Percentiles rank a stretch among this genome's conserved stretches.
Conservation (phyloP, 805 yeast species). For the Peterozyma toletana region DNA sequence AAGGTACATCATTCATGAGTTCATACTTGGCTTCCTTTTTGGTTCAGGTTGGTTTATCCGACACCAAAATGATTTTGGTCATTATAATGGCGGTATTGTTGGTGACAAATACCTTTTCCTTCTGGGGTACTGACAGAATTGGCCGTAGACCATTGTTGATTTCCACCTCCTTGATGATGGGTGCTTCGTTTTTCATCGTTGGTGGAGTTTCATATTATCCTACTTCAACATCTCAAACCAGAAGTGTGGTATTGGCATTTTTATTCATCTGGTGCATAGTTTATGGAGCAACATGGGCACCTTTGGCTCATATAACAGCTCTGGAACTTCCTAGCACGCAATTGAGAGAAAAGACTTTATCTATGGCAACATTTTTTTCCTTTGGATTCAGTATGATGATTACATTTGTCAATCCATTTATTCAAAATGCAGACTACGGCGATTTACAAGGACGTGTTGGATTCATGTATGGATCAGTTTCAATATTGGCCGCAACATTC, state of each 20-base stretch:
- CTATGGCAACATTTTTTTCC: constrained; percentile 28
- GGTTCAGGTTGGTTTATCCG: constrained; percentile 39
- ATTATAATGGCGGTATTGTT: not conserved
- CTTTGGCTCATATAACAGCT: constrained; percentile 31
- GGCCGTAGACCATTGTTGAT: not conserved
- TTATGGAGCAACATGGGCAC: constrained; percentile 37
- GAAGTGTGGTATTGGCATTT: constrained; percentile 16
- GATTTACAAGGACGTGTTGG: constrained; percentile 41
- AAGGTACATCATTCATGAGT: constrained; percentile 38
- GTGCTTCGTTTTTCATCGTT: not conserved
- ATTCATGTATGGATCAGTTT: constrained; percentile 33
- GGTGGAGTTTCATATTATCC: not conserved
- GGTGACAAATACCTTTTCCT: not conserved
- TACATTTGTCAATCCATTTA: constrained; percentile 25
- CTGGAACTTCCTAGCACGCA: constrained; percentile 33
- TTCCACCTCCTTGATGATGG: not conserved
- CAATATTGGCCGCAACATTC: constrained; percentile 13
- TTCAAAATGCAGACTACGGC: constrained; percentile 36
- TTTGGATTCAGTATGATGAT: constrained; percentile 23
- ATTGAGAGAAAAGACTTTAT: constrained; percentile 32
- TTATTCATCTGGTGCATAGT: constrained; percentile 36
- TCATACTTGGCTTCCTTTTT: constrained; percentile 47
- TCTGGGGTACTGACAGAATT: not conserved
- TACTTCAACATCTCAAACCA: too few species aligned
- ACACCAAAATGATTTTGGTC: constrained; percentile 3